Conservation (phyloP, 208 protist genomes). For the Trypanosoma melophagium region DNA sequence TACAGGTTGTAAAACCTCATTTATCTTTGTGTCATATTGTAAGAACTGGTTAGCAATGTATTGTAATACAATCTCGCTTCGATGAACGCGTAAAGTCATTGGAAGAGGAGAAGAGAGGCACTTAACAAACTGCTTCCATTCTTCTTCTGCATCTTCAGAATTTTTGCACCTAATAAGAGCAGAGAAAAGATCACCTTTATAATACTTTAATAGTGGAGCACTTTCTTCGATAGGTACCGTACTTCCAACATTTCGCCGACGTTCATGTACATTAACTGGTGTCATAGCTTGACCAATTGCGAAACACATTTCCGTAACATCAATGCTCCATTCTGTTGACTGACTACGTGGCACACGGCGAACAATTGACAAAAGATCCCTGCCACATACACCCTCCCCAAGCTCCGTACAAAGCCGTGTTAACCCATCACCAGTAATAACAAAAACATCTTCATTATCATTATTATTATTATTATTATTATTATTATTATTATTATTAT, state of each 20-base stretch:
- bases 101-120: slow-evolving; percentile 67
- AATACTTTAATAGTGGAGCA: slow-evolving; percentile 73
- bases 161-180: slow-evolving; percentile 32
- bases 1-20: slow-evolving; percentile 41
- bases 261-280: slow-evolving; percentile 67
- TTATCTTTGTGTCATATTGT: slow-evolving; percentile 26
- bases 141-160: slow-evolving; percentile 23
- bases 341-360: slow-evolving; percentile 80
- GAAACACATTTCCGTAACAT: slow-evolving; percentile 86
- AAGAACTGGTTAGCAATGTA: slow-evolving; percentile 49
- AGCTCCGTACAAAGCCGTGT: slow-evolving; percentile 48
- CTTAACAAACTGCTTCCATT: slow-evolving; percentile 70
- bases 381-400: slow-evolving; percentile 44
- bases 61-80: slow-evolving; percentile 53
- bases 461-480: neutral
- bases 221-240: slow-evolving; percentile 51
- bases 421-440: slow-evolving; percentile 59
- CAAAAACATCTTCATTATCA: slow-evolving; percentile 6
- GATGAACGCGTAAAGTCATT: slow-evolving; percentile 86
- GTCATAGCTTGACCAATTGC: slow-evolving; percentile 62
- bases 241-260: slow-evolving; percentile 48
- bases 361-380: slow-evolving; percentile 63
- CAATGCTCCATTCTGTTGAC: slow-evolving; percentile 61
- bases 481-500: slow-evolving; percentile 4
- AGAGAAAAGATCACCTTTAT: slow-evolving; percentile 66